phyloP scores from a whole-genome alignment of 352 stramenopile species.

The Phytophthora fragariae region DNA sequence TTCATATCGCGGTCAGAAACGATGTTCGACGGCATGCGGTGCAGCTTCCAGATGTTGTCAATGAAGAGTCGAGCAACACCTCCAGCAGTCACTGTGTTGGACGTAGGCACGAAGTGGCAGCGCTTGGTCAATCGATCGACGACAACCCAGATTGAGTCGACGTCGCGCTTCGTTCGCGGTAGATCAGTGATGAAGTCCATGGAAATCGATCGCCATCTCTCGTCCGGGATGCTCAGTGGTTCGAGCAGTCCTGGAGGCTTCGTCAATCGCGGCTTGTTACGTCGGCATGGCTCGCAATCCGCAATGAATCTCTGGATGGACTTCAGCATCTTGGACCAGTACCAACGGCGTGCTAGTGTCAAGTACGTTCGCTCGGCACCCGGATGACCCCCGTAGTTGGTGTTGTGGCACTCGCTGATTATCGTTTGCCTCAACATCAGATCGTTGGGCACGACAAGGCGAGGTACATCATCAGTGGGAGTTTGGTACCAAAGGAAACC shows the following conservation, averaged over 20 bases:
- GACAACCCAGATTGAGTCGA: constrained; percentile 13
- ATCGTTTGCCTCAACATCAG: too few species aligned
- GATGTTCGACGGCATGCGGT: too few species aligned
- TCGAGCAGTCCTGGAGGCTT: constrained; percentile 10
- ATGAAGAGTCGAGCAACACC: not conserved
- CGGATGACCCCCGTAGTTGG: too few species aligned
- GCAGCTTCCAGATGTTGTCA: too few species aligned
- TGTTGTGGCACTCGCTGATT: too few species aligned
- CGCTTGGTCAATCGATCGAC: constrained; percentile 20
- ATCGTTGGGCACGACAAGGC: too few species aligned
- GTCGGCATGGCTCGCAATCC: constrained; percentile 4
- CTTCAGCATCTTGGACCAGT: constrained; percentile 20
- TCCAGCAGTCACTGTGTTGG: constrained; percentile 4
- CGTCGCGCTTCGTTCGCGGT: not conserved
- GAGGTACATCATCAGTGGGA: too few species aligned
- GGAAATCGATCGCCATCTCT: constrained; percentile 12
- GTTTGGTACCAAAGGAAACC: too few species aligned
- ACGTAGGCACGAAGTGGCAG: not conserved
- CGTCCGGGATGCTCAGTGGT: constrained; percentile 12
- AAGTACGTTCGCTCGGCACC: not conserved
- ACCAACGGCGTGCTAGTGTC: constrained; percentile 6
- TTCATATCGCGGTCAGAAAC: too few species aligned
- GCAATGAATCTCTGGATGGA: constrained; percentile 7
- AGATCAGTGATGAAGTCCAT: constrained; percentile 22
- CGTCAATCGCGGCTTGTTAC: too few species aligned